These are phyloP conservation scores for Coemansia sp. DNA, from an alignment of 192 early-diverging fungal species.

Conservation along the genomic window DNA sequence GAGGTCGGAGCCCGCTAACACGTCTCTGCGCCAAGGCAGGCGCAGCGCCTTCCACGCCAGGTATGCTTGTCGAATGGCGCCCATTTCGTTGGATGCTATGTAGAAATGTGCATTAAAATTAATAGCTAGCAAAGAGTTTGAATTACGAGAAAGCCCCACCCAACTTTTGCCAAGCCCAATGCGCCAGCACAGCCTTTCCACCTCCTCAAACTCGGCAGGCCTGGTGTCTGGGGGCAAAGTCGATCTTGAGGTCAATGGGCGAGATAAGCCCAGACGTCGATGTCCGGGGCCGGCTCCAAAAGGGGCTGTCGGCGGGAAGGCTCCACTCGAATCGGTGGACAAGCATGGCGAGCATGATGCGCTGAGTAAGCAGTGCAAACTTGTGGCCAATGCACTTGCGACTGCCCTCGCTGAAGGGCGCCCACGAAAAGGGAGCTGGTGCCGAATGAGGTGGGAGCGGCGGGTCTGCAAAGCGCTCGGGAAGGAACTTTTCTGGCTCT, in stretches of 20 bases:
- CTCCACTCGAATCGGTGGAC: conserved; percentile 44
- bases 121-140: not conserved
- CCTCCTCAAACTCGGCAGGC: not conserved
- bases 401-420: conserved; percentile 57
- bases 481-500: conserved; percentile 51
- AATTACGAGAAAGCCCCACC: no score
- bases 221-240: conserved; percentile 26
- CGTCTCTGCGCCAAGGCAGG: conserved; percentile 44
- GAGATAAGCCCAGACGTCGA: conserved; percentile 41
- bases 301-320: conserved; percentile 41
- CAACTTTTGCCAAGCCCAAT: no score
- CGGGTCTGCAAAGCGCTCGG: conserved; percentile 52
- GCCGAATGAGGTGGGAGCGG: not conserved
- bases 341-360: conserved; percentile 56
- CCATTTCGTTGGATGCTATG: conserved; percentile 13
- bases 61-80: conserved; percentile 18
- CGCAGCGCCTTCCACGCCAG: conserved; percentile 43
- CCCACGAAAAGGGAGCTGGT: conserved; percentile 47
- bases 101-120: not conserved
- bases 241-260: conserved; percentile 31
- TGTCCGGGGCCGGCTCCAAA: conserved; percentile 22
- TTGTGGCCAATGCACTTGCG: conserved; percentile 60
- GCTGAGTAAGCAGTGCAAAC: conserved; percentile 61
- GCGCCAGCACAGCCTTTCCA: no score
- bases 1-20: conserved; percentile 34